Evolutionary conservation across 257 asterid species (phyloP), one percentile per base, ranked within the genome.

Genomic region (Thymus quinquecostatus): DNA sequence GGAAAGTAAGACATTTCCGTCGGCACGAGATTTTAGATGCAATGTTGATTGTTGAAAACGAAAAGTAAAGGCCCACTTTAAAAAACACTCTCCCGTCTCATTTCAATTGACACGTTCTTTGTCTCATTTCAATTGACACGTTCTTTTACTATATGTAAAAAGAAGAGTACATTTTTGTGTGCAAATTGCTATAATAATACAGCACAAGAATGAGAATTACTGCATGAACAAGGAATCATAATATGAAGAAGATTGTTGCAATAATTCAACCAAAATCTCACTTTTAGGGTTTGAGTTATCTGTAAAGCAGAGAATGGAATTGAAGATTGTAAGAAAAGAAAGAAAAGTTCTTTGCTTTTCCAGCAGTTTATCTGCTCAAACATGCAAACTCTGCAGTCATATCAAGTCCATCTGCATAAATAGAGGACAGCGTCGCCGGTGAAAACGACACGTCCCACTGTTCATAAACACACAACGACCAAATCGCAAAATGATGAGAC

Each of bases 171-270:
- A 21, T 21, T 21, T 21, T 21, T 21, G 21, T 21, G 21, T 21
- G 0, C 21, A 21, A 21, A 21, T 21, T 21, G 21, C 21, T 21
- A 21, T 21, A 21, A 21, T 21, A 21, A 21, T 21, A 21, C 21
- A 21, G 51, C 56, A 53, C 54, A 10, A 48, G 41, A 50, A 49
- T 44, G 64, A 70, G 66, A 49, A 58, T 32, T 32, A 61, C 3
- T 71, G 21, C 44, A 49, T 7, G 40, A 64, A 69, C 32, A 69
- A 72, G 70, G 72, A 80, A 79, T 45, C 62, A 70, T 65, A 76
- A 68, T 61, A 63, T 66, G 29, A 21, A 21, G 21, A 21, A 21
- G 21, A 21, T 21, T 21, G 21, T 21, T 21, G 44, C 41, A 64
- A 74, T 45, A 64, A 64, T n/a, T 32, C 12, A 53, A 50, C 67